These are phyloP conservation scores for Chlamydomonas sphaeroides DNA, from an alignment of 139 green algal species.

Conservation along the genomic window DNA sequence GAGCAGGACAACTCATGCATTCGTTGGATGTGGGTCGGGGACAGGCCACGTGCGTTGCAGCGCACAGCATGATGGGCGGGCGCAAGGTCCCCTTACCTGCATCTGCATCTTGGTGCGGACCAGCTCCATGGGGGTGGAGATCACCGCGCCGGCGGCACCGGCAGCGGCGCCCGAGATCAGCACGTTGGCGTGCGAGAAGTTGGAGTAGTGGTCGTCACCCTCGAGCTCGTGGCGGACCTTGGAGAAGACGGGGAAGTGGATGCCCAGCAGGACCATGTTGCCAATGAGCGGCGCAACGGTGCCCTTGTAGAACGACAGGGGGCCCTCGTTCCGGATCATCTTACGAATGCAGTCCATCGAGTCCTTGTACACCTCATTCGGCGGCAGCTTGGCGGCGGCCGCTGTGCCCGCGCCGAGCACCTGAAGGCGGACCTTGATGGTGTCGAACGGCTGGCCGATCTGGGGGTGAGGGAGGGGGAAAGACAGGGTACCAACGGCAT, in stretches of 20 bases:
- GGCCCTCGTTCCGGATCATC: conserved; percentile 50
- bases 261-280: conserved; percentile 61
- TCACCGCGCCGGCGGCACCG: conserved; percentile 43
- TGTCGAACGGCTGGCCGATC: conserved; percentile 54
- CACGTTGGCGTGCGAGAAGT: conserved; percentile 40
- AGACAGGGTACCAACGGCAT: too few relatives aligned
- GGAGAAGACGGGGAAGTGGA: conserved; percentile 57
- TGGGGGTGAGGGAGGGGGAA: background rate
- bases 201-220: conserved; percentile 6
- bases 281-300: conserved; percentile 49
- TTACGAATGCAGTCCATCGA: conserved; percentile 57
- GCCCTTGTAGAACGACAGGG: conserved; percentile 53
- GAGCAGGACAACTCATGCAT: too few relatives aligned
- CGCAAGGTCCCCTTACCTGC: conserved; percentile 8
- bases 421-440: conserved; percentile 48
- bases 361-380: conserved; percentile 47
- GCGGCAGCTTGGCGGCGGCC: conserved; percentile 42
- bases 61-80: too few relatives aligned
- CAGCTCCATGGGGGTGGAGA: conserved; percentile 50
- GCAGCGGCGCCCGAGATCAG: conserved; percentile 48
- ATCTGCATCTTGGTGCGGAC: conserved; percentile 61
- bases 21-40: too few relatives aligned
- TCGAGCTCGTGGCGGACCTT: conserved; percentile 40
- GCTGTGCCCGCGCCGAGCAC: conserved; percentile 53
- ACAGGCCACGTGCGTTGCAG: too few relatives aligned